Conservation (phyloP, 1,284 basidiomycete species). For the Puccinia brachypodii region DNA sequence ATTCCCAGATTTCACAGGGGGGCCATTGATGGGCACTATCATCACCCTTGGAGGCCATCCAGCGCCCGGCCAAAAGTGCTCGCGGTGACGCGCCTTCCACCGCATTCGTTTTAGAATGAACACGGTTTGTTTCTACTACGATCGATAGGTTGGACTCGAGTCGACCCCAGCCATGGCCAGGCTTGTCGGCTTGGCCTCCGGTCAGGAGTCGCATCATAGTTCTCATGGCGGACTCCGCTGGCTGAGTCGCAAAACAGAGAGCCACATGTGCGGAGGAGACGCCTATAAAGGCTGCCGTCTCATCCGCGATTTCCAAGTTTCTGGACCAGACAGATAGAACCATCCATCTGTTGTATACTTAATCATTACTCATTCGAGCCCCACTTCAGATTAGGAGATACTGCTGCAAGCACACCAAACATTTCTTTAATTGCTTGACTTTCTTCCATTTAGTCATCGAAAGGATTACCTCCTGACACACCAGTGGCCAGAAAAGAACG, state of each 20-base stretch:
- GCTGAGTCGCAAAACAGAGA: background rate
- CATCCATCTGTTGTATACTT: background rate
- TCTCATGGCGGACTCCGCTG: background rate
- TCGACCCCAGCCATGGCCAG: background rate
- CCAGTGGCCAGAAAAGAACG: background rate
- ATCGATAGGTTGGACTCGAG: background rate
- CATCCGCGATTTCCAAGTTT: background rate
- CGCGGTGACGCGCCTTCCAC: background rate
- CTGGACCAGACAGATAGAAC: background rate
- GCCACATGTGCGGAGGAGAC: background rate
- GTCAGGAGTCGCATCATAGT: background rate
- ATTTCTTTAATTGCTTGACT: background rate
- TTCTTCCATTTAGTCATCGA: background rate
- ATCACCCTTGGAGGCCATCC: background rate
- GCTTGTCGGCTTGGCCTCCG: background rate
- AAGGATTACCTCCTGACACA: background rate
- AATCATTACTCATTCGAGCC: background rate
- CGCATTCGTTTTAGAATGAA: background rate
- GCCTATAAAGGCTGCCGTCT: background rate
- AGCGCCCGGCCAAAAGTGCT: background rate
- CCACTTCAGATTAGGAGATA: background rate
- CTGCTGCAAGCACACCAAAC: background rate
- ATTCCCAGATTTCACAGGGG: background rate
- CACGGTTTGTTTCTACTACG: background rate
- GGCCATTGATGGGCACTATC: background rate